phyloP scores from a whole-genome alignment of 176 grass and related monocot species.

The Hordeum marinum region DNA sequence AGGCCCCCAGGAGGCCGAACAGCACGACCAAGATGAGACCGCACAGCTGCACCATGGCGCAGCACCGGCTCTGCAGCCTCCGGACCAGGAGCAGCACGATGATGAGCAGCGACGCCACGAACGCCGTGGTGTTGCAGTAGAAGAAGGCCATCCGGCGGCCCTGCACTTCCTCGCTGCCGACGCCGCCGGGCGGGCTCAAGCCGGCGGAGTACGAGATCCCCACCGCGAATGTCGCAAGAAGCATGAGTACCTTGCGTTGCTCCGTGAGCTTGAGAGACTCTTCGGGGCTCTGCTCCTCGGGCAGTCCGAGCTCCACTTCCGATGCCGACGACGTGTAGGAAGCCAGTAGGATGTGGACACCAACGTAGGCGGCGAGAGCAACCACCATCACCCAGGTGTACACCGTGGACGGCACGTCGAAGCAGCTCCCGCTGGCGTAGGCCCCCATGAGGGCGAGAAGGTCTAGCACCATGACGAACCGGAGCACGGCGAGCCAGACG shows the following conservation, averaged over 20 bases:
- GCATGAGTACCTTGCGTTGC: conserved; percentile 3
- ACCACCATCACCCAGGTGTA: background rate
- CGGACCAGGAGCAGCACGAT: conserved; percentile 17
- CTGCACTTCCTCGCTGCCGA: background rate
- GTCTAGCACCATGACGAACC: background rate
- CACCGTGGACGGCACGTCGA: background rate
- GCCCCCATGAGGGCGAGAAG: conserved; percentile 6
- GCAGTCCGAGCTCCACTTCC: no score
- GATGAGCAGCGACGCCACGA: conserved; percentile 29
- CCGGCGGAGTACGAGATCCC: conserved; percentile 28
- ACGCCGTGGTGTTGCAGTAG: conserved; percentile 31
- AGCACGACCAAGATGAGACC: background rate
- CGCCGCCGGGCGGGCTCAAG: conserved; percentile 26
- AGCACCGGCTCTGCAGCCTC: background rate
- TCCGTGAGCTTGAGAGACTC: background rate
- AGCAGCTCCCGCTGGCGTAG: background rate
- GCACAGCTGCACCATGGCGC: background rate
- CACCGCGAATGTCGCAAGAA: conserved; percentile 20
- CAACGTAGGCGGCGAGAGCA: conserved; percentile 7
- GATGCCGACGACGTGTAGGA: background rate
- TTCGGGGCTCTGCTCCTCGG: background rate
- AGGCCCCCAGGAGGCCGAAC: background rate
- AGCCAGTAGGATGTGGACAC: background rate
- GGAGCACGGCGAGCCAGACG: background rate
- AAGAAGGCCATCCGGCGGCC: conserved; percentile 15